Percentiles rank a stretch among this genome's conserved stretches.
Conservation (phyloP, 495 filamentous ascomycete species). For the Penicillium goetzii region DNA sequence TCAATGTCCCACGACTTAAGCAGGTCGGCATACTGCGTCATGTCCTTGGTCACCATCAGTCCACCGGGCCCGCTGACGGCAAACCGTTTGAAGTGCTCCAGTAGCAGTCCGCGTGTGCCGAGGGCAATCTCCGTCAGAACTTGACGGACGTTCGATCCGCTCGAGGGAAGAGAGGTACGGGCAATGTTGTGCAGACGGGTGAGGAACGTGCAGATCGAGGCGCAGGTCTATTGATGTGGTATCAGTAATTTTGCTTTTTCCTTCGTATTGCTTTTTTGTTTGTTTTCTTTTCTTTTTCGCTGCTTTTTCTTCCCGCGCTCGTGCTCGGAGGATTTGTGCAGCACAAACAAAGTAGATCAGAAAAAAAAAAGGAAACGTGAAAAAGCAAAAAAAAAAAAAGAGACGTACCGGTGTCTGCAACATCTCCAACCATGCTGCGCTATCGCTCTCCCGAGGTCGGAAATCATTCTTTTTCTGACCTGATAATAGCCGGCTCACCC, state of each 20-base stretch:
- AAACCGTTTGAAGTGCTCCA: constrained; percentile 95
- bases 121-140: constrained; percentile 86
- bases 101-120: constrained; percentile 72
- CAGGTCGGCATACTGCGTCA: constrained; percentile 84
- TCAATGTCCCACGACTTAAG: constrained; percentile 81
- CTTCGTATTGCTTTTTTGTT: too few species aligned
- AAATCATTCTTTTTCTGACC: constrained; percentile 92
- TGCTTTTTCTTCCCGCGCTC: not conserved
- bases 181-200: constrained; percentile 62
- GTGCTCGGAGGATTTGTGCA: not conserved
- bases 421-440: constrained; percentile 71
- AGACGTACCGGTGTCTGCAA: constrained; percentile 73
- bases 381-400: not conserved
- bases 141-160: constrained; percentile 70
- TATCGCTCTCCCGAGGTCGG: constrained; percentile 81
- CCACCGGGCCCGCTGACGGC: constrained; percentile 88
- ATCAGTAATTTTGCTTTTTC: constrained; percentile 12
- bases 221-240: constrained; percentile 63
- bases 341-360: not conserved
- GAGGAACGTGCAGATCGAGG: constrained; percentile 76
- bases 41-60: constrained; percentile 94
- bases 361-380: not conserved
- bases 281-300: not conserved
- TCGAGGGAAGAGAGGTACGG: constrained; percentile 69
- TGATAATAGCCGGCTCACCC: constrained; percentile 73